Evolutionary conservation across 768 basidiomycete genomes (phyloP), one percentile per base, ranked within the genome.

Genomic region (Mycena vulgaris): DNA sequence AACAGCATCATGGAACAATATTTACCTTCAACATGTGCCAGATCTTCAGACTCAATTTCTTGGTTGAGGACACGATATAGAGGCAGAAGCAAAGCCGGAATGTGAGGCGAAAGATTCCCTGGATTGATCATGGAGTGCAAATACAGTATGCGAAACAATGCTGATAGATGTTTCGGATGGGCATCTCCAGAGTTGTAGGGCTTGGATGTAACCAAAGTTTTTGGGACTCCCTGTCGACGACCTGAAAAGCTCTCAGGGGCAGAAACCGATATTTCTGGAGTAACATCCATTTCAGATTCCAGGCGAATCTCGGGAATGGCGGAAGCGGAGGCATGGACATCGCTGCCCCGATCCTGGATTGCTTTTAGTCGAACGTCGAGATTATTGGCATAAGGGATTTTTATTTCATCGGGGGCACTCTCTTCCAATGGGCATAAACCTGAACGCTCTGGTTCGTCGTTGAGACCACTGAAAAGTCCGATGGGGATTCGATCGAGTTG

Each of bases 71-170:
- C 88, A 10, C 86, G 85, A 77, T 93, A 94, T 27, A 95, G 75
- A 0, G 92, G 92, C 19, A 94, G 84, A 14, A 95, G 84, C 13
- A 94, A 78, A 35, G 93, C 91, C 2, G 92, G 89, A 52, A 91
- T 85, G 67, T 93, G 88, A 11, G 89, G 90, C 0, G 92, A 92
- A 39, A 88, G 81, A 69, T 90, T 89, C 17, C 89, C 92, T 13
- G 93, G 92, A 78, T 95, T 94, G 27, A 95, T 84, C 31, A 85
- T 83, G 39, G 85, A 86, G 77, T 95, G 93, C 25, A 94, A 75
- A 78, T 92, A 95, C 21, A 94, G 81, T 35, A 95, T 80, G 42
- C 94, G 90, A 27, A 92, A 80, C 51, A 95, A 82, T 0, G 91
- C 88, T 10, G 91, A 88, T 21, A 85, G 81, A 75, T 94, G 93